phyloP scores from a whole-genome alignment of 768 basidiomycete species.

The Termitomyces sp. region DNA sequence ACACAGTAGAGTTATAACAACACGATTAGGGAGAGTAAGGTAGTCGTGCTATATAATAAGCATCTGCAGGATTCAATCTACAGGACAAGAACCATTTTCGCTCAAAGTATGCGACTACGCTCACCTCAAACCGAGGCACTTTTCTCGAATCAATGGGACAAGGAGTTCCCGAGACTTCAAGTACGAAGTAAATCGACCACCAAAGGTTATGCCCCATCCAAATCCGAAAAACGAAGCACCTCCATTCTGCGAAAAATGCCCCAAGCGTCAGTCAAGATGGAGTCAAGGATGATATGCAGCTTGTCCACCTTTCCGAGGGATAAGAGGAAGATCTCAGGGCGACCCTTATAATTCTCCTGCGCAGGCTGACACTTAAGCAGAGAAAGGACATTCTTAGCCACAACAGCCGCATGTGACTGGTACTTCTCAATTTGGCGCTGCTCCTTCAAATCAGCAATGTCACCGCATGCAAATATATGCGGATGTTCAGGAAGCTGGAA shows the following conservation, averaged over 20 bases:
- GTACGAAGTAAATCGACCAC: constrained; percentile 36
- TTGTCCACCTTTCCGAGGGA: constrained; percentile 50
- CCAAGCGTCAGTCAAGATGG: constrained; percentile 4
- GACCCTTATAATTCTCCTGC: constrained; percentile 39
- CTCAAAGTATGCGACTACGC: not conserved
- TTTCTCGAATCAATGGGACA: constrained; percentile 13
- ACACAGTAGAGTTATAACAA: too few species aligned
- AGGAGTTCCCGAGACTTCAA: constrained; percentile 36
- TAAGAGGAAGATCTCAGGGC: constrained; percentile 47
- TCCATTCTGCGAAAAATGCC: constrained; percentile 25
- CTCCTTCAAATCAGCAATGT: constrained; percentile 58
- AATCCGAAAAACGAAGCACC: constrained; percentile 39
- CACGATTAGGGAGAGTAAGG: too few species aligned
- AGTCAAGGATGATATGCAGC: not conserved
- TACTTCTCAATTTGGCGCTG: constrained; percentile 54
- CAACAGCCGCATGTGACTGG: constrained; percentile 36
- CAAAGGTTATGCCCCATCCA: constrained; percentile 42
- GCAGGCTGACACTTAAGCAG: constrained; percentile 32
- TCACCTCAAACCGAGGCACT: constrained; percentile 8
- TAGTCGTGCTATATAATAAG: not conserved
- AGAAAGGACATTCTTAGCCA: constrained; percentile 44
- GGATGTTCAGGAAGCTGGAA: constrained; percentile 49
- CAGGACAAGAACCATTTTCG: not conserved
- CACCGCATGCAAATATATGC: constrained; percentile 61
- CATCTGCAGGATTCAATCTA: not conserved